Base-by-base conservation (phyloP, 495 filamentous ascomycete genomes). In the Neurospora discreta region DNA sequence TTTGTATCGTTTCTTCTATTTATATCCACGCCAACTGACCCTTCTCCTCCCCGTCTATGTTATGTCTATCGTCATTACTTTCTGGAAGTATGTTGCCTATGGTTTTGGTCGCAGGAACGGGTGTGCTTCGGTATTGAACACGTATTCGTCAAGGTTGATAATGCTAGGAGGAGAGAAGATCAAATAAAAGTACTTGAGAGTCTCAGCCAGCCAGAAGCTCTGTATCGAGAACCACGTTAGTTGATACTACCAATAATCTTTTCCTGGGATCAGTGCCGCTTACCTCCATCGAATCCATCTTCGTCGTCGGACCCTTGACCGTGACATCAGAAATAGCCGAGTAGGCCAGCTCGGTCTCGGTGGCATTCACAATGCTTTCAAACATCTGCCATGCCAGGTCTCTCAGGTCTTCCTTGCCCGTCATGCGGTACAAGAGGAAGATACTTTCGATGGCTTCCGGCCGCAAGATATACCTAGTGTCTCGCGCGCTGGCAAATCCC, bases 91-190 rank as follows among this genome's bases (percentile, higher is more conserved):
- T 15, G 20, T 26, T 15, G 43, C 23, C n/a, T 58, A 58, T 58
- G 46, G 46, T 11, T 58, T 58, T 8, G 77, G 76, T 39, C 83
- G 75, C 69, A 76, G 76, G 40, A 97, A 85, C 1, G 90, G 88
- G 80, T 95, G 93, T 4, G 91, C 93, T 81, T 95, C 93, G 0
- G 92, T 96, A 77, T 95, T 97, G 71, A 95, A 88, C 1, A 97
- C 90, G 67, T 91, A 87, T 16, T 92, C 84, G 73, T 92, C 89
- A 75, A 95, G 80, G 78, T 87, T 91, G 23, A 93, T 82, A 44
- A 89, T 74, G 70, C 87, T 84, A 0, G 91, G 90, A 41, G 91
- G 89, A n/a, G 87, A 90, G 75, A 95, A 97, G 65, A 94, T 87
- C 39, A 95, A 80, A 73, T 93, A 95, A 70, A 93, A 92, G 70